Evolutionary conservation across 2,329 filamentous ascomycete species (phyloP), one percentile per base, ranked within the genome.

Genomic region (Trichocomaceae sp.): DNA sequence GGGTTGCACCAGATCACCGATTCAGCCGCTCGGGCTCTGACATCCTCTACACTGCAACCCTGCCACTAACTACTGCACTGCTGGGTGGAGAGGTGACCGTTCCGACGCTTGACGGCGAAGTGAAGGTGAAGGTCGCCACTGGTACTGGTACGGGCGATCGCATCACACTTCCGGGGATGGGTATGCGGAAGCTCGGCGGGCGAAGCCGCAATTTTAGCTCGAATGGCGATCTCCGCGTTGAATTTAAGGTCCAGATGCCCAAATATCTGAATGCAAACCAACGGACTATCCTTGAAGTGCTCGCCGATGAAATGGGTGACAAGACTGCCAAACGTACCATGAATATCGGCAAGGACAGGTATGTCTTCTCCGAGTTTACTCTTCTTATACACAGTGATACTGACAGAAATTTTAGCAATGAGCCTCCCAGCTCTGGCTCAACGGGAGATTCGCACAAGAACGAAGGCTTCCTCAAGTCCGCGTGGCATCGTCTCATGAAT

Each of bases 301-400:
- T 99, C 60, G 93, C 93, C 6, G 91, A 99, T 64, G 93, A 99
- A 76, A 87, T 99, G 84, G 86, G 83, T 39, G 93, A 99, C 72
- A 90, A 91, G 77, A 89, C 83, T 26, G 93, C 93, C 33, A 93
- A 89, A 76, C 82, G 93, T 46, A 83, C 95, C 55, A 97, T 99
- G 90, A 92, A 95, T 66, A 76, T 95, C 39, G 74, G 71, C 52
- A 76, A 76, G 65, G 77, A 78, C 55, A 78, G 72, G 81, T 83
- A 74, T 76, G 80, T 69, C 26, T 20, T 31, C 19, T 26, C 31
- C 39, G 45, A 35, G 8, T 13, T 19, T 45, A 52, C 26, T 10
- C 26, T 2, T 29, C 7, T n/a, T 15, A 44, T 50, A 31, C 8
- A 20, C 19, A 39, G 58, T 44, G 58, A 12, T 6, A 7, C 35